Conservation (phyloP, 768 basidiomycete genomes). For the Trametopsis cervina region DNA sequence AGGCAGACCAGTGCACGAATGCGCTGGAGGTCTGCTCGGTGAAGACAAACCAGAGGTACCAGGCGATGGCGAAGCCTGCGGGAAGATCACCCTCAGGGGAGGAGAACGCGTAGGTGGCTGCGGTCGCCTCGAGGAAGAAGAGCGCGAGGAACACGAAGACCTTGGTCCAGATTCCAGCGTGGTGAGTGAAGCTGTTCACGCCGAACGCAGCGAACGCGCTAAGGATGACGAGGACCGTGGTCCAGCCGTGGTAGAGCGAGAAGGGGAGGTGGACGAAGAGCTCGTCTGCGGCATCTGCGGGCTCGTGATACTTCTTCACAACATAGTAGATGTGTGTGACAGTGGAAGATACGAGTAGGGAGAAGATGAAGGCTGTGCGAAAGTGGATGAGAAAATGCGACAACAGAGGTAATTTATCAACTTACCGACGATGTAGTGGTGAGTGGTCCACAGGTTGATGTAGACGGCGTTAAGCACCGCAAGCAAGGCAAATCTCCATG, state of each 20-base stretch:
- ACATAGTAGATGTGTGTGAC: constrained; percentile 89
- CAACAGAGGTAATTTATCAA: constrained; percentile 3
- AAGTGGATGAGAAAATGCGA: constrained; percentile 13
- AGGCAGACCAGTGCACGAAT: constrained; percentile 89
- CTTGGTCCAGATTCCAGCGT: constrained; percentile 85
- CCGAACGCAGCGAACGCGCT: constrained; percentile 89
- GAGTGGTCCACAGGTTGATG: constrained; percentile 77
- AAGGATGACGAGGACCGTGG: constrained; percentile 74
- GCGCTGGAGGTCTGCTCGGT: constrained; percentile 55
- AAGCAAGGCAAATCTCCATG: constrained; percentile 89
- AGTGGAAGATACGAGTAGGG: constrained; percentile 78
- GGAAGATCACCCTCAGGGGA: constrained; percentile 87
- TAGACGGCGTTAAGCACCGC: constrained; percentile 84
- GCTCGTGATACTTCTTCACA: constrained; percentile 78
- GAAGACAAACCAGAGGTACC: constrained; percentile 93
- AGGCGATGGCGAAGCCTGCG: constrained; percentile 84
- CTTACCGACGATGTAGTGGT: constrained; percentile 64
- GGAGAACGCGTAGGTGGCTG: constrained; percentile 92
- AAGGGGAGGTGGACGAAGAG: constrained; percentile 93
- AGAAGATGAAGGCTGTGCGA: constrained; percentile 71
- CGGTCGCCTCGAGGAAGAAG: constrained; percentile 91
- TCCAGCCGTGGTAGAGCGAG: constrained; percentile 94
- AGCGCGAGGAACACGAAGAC: constrained; percentile 91
- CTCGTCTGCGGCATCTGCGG: constrained; percentile 66
- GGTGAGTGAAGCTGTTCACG: constrained; percentile 54